These are phyloP conservation scores for Diutina ranongensis DNA, from an alignment of 1,139 yeast genomes.

Conservation along the genomic window DNA sequence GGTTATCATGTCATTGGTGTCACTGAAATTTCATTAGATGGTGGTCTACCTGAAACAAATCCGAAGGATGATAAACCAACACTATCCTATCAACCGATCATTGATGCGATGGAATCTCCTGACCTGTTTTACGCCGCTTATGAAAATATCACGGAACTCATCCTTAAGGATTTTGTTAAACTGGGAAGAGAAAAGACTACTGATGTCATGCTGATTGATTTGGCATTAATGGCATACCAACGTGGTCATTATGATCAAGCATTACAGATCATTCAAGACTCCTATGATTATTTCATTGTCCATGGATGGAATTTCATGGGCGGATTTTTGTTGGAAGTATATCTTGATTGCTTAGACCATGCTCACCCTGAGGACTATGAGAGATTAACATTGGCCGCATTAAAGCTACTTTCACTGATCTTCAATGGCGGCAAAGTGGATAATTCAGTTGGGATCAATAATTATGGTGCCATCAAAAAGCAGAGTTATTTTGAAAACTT, in stretches of 20 bases:
- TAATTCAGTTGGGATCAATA: conserved; percentile 18
- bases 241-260: conserved; percentile 49
- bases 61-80: background rate
- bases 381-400: conserved; percentile 17
- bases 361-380: conserved; percentile 10
- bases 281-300: conserved; percentile 54
- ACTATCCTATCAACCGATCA: conserved; percentile 3
- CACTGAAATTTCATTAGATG: background rate
- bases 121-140: conserved; percentile 10
- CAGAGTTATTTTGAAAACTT: conserved; percentile 14
- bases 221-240: conserved; percentile 61
- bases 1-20: conserved; percentile 1
- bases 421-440: conserved; percentile 13
- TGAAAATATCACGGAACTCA: conserved; percentile 8
- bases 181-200: conserved; percentile 51
- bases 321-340: conserved; percentile 48
- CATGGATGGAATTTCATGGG: conserved; percentile 75
- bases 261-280: conserved; percentile 47
- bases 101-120: conserved; percentile 9
- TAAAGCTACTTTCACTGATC: conserved; percentile 22
- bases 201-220: conserved; percentile 69
- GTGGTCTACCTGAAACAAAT: no score
- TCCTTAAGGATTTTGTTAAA: conserved; percentile 34
- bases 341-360: conserved; percentile 52
- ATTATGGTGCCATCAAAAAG: conserved; percentile 17